phyloP scores from a whole-genome alignment of 1,139 yeast genomes.

The Eremothecium coryli region DNA sequence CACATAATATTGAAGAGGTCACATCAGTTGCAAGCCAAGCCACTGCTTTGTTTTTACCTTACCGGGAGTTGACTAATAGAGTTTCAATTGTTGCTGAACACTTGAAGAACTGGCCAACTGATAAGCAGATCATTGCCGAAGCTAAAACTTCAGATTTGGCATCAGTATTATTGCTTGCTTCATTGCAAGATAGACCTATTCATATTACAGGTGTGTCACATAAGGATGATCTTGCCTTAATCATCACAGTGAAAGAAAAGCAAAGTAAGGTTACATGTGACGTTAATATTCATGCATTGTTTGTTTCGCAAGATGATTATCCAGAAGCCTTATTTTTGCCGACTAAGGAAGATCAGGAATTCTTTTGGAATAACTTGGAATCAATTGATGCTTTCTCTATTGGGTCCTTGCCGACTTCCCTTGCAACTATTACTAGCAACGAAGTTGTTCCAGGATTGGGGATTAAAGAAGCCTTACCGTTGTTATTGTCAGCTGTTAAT shows the following conservation, averaged over 20 bases:
- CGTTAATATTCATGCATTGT: constrained; percentile 72
- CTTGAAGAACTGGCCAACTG: constrained; percentile 73
- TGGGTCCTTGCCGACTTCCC: constrained; percentile 67
- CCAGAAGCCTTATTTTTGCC: constrained; percentile 70
- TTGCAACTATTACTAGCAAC: constrained; percentile 58
- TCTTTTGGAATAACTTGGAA: constrained; percentile 68
- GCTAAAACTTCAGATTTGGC: constrained; percentile 90
- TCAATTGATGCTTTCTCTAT: constrained; percentile 80
- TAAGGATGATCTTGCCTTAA: constrained; percentile 73
- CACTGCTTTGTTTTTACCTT: constrained; percentile 74
- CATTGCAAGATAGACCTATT: constrained; percentile 74
- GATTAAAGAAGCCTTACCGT: constrained; percentile 69
- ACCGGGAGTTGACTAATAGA: constrained; percentile 60
- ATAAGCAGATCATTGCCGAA: constrained; percentile 83
- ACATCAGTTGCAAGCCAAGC: constrained; percentile 58
- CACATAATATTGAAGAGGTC: constrained; percentile 53
- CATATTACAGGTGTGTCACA: constrained; percentile 84
- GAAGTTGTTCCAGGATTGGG: constrained; percentile 65
- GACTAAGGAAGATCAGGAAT: constrained; percentile 66
- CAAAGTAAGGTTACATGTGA: constrained; percentile 82
- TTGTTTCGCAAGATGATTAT: constrained; percentile 62
- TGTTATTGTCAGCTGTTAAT: constrained; percentile 71
- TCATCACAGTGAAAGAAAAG: constrained; percentile 78
- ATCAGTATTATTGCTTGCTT: constrained; percentile 78
- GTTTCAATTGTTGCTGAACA: constrained; percentile 73